Base-by-base conservation (phyloP, 140 eudicot genomes). In the Oenanthe javanica region DNA sequence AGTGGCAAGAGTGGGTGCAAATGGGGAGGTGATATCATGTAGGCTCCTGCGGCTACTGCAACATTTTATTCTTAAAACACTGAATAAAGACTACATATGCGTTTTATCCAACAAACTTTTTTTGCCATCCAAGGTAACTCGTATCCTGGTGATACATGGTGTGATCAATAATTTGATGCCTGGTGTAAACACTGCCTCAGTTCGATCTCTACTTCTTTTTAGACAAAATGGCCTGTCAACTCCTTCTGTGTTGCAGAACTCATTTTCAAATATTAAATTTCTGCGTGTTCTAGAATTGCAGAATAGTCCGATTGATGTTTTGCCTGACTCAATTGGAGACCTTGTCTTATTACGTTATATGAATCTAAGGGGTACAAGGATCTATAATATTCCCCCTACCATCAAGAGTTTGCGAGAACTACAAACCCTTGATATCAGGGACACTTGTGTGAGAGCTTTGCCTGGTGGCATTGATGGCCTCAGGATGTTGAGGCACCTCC, bases 361-460 rank as follows among this genome's bases (percentile, higher is more conserved):
- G 14, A 63, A 48, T 54, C 49, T 79, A 42, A 63, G 75, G 63
- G 81, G 81, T 63, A 61, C 81, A n/a, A 42, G 59, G 81, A 63
- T 79, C 8, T 1, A 12, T 79, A 79, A 79, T 47, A 71, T 79
- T 19, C 75, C 81, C 75, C 18, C 75, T n/a, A 42, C 81, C 38
- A 27, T 79, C 50, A 64, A 21, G 49, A 63, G 16, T 79, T 79
- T 79, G 81, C 81, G 16, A 43, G 81, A 79, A 79, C 75, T 79
- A 25, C 81, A 61, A 79, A 79, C 81, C 74, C 81, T 79, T 79
- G 81, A 79, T 79, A 79, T 79, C 57, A 63, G 81, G 75, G 48
- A 79, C 75, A 63, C 81, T 51, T n/a, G 38, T 46, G 75, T 79
- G 59, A 61, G 81, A 48, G 75, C 81, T 47, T 63, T 79, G 75